Percentiles rank a stretch among this genome's conserved stretches.
Evolutionary conservation across 192 early-diverging fungal genomes (phyloP).

Genomic region (Coemansia biformis): DNA sequence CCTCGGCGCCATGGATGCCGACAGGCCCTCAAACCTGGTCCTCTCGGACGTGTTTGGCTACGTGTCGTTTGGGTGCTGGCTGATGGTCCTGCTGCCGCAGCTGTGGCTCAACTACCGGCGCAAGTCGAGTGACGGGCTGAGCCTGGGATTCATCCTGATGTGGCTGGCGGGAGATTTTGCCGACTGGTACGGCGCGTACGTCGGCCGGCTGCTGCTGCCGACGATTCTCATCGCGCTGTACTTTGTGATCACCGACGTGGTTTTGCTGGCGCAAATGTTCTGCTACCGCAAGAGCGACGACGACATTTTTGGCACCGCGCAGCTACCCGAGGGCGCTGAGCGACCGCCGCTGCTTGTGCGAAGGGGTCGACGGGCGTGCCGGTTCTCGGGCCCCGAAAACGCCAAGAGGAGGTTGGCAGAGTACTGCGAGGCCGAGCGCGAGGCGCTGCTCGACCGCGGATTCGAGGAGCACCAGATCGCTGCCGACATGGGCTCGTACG

Average conservation of each 20-base stretch:
- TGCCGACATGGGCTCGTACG: background rate
- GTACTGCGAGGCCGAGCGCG: slow-evolving; percentile 40
- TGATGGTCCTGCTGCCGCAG: slow-evolving; percentile 39
- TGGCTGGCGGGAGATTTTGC: slow-evolving; percentile 48
- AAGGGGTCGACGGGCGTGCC: slow-evolving; percentile 35
- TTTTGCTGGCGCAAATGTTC: slow-evolving; percentile 61
- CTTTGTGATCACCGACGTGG: slow-evolving; percentile 67
- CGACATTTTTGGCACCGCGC: slow-evolving; percentile 28
- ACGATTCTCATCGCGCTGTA: slow-evolving; percentile 67
- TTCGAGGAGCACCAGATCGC: slow-evolving; percentile 8
- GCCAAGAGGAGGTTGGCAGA: slow-evolving; percentile 20
- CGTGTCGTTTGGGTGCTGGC: slow-evolving; percentile 40
- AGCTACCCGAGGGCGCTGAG: slow-evolving; percentile 41
- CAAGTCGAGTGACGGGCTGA: slow-evolving; percentile 48
- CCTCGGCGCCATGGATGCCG: slow-evolving; percentile 1
- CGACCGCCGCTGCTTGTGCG: slow-evolving; percentile 39
- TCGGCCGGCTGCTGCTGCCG: slow-evolving; percentile 35
- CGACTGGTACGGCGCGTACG: slow-evolving; percentile 47
- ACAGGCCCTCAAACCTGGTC: slow-evolving; percentile 13
- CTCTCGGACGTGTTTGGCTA: slow-evolving; percentile 41
- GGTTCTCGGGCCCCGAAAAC: slow-evolving; percentile 22
- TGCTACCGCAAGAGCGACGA: slow-evolving; percentile 55
- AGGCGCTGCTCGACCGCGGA: slow-evolving; percentile 32
- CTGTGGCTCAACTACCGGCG: slow-evolving; percentile 46
- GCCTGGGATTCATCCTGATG: slow-evolving; percentile 42